Evolutionary conservation across 306 rosid genomes (phyloP).

Genomic region (Begonia loranthoides): DNA sequence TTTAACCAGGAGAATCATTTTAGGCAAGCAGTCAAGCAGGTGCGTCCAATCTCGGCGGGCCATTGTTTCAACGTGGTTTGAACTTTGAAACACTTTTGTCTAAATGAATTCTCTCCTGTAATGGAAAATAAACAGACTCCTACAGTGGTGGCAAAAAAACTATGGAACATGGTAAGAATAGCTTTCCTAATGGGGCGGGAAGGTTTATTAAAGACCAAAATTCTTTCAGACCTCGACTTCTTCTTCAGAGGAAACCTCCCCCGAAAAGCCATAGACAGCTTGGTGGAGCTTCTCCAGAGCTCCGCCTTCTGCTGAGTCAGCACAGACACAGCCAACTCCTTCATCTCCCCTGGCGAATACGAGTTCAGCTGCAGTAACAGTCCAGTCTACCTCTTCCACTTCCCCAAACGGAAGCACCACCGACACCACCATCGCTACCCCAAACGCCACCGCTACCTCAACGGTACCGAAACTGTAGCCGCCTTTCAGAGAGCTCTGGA

Average conservation of each 20-base stretch:
- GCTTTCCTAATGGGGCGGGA: conserved; percentile 45
- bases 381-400: conserved; percentile 36
- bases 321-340: conserved; percentile 28
- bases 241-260: conserved; percentile 62
- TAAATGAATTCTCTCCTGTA: too few species aligned
- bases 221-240: conserved; percentile 31
- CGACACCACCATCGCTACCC: conserved; percentile 1
- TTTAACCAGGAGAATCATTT: too few species aligned
- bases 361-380: conserved; percentile 93
- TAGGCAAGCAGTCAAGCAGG: too few species aligned
- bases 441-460: conserved; percentile 25
- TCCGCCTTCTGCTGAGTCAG: conserved; percentile 36
- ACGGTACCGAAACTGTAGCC: conserved; percentile 14
- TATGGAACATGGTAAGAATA: conserved; percentile 45
- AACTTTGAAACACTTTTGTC: too few species aligned
- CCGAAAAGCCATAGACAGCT: conserved; percentile 42
- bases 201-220: conserved; percentile 56
- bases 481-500: conserved; percentile 48
- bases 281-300: conserved; percentile 30
- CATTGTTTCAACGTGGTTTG: too few species aligned
- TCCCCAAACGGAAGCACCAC: too few species aligned
- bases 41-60: too few species aligned
- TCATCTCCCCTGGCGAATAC: conserved; percentile 52
- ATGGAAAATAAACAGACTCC: conserved; percentile 52
- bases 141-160: conserved; percentile 40